Evolutionary conservation across 2,329 filamentous ascomycete genomes (phyloP).

Genomic region (Dactylellina parvicollis): DNA sequence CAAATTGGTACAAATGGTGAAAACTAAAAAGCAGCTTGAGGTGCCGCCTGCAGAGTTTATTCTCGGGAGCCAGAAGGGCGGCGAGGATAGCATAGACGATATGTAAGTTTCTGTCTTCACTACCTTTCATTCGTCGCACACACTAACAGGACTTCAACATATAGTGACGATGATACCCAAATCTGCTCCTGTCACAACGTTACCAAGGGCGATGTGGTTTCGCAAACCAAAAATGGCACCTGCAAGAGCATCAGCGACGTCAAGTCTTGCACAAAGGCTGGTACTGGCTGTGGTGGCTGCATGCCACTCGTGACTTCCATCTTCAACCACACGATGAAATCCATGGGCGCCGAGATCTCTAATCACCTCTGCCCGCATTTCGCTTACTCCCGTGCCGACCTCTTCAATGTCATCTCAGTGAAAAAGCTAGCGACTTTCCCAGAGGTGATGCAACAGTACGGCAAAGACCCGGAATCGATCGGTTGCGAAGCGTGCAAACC

Average conservation of each 20-base stretch:
- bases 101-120: constrained; percentile 63
- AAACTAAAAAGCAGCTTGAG: constrained; percentile 81
- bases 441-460: constrained; percentile 81
- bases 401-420: constrained; percentile 89
- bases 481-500: constrained; percentile 92
- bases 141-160: constrained; percentile 54
- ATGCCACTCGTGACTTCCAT: constrained; percentile 88
- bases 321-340: constrained; percentile 87
- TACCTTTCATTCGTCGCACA: too few relatives aligned
- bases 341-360: constrained; percentile 85
- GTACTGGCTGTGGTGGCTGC: constrained; percentile 89
- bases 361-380: constrained; percentile 89
- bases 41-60: constrained; percentile 84
- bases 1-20: constrained; percentile 87
- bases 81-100: constrained; percentile 75
- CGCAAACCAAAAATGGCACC: constrained; percentile 76
- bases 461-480: constrained; percentile 75
- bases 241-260: constrained; percentile 84
- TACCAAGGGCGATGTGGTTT: constrained; percentile 80
- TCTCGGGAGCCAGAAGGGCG: constrained; percentile 77
- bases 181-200: constrained; percentile 96
- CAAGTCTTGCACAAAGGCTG: constrained; percentile 90
- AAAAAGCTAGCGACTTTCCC: constrained; percentile 77
- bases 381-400: constrained; percentile 80
- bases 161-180: constrained; percentile 78